A percentile compares a stretch with the other conserved stretches of the same genome.
phyloP scores from a whole-genome alignment of 768 basidiomycete genomes.

The Russula griseocarnosa region DNA sequence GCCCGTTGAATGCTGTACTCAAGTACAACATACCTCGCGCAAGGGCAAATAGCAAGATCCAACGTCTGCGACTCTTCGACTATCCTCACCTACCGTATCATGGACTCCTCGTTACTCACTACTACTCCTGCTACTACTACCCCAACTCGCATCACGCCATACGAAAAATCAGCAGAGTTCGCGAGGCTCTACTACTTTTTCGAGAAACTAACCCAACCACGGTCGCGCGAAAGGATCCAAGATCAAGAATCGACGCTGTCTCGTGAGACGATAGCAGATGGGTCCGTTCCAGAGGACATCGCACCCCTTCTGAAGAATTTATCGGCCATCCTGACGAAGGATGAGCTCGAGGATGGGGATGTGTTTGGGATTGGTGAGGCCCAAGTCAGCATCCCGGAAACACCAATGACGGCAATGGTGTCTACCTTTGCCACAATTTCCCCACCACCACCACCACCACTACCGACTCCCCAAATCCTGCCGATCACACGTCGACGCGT shows the following conservation, averaged over 20 bases:
- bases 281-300: conserved; percentile 25
- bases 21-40: not conserved
- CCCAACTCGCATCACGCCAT: not conserved
- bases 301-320: conserved; percentile 27
- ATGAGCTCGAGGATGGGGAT: conserved; percentile 5
- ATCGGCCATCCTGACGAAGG: conserved; percentile 24
- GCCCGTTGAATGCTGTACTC: not conserved
- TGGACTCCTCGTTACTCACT: conserved; percentile 3
- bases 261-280: conserved; percentile 3
- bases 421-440: conserved; percentile 10
- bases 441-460: not conserved
- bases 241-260: conserved; percentile 1
- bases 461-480: not conserved
- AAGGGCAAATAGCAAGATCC: conserved; percentile 9
- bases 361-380: conserved; percentile 1
- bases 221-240: conserved; percentile 4
- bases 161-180: conserved; percentile 27
- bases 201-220: conserved; percentile 26
- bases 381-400: conserved; percentile 18
- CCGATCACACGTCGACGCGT: conserved; percentile 8
- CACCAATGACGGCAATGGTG: conserved; percentile 15
- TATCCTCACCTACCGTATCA: not conserved
- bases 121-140: not conserved
- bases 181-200: conserved; percentile 29
- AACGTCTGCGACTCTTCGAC: not conserved